Evolutionary conservation across 305 asterid genomes (phyloP).

Genomic region (Fraxinus albicans): DNA sequence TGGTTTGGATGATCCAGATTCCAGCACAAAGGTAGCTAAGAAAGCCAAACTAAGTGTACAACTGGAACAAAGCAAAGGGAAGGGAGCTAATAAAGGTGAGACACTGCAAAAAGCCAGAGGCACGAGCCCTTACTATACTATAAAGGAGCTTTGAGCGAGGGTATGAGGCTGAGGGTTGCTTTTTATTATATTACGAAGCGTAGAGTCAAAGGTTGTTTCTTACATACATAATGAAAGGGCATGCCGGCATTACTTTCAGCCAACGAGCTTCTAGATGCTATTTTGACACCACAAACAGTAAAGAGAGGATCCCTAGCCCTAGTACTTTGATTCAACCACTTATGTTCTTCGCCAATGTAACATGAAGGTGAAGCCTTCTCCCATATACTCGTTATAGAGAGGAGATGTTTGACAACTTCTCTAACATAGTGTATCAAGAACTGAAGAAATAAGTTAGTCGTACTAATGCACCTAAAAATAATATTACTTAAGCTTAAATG

Average conservation of each 20-base stretch:
- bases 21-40: neutral
- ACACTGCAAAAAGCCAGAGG: neutral
- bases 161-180: neutral
- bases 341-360: too few relatives aligned
- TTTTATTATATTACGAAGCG: neutral
- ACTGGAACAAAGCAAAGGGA: neutral
- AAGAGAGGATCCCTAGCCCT: neutral
- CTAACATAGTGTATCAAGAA: neutral
- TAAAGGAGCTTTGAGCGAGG: neutral
- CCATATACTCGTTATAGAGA: too few relatives aligned
- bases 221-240: neutral
- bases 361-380: too few relatives aligned
- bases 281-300: neutral
- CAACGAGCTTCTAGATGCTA: neutral
- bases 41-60: neutral
- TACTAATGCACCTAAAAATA: neutral
- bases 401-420: too few relatives aligned
- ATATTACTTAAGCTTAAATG: slow-evolving; percentile 1
- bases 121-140: too few relatives aligned
- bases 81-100: neutral
- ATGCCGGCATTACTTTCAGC: neutral
- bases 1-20: neutral
- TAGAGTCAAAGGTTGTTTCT: neutral
- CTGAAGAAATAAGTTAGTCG: neutral
- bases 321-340: too few relatives aligned